These are phyloP conservation scores for Stachybotrys chartarum DNA, from an alignment of 2,329 filamentous ascomycete species.

Conservation along the genomic window DNA sequence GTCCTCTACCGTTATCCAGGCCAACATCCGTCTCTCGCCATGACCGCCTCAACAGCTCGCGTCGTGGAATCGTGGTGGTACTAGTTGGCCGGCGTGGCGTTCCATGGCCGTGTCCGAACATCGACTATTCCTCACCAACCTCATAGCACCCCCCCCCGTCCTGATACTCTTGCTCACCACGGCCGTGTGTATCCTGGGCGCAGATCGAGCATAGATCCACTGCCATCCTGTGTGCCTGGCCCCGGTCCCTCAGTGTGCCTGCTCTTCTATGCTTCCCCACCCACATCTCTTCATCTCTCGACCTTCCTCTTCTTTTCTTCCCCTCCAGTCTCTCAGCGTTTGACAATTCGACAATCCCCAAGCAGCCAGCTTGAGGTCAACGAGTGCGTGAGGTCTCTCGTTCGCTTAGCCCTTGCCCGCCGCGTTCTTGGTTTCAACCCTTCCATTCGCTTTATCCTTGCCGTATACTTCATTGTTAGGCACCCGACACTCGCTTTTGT, in stretches of 20 bases:
- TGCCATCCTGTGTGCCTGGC: not conserved
- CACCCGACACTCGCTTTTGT: not conserved
- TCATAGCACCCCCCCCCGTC: not conserved
- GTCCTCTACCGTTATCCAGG: not conserved
- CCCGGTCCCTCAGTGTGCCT: not conserved
- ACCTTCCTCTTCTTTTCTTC: conserved; percentile 1
- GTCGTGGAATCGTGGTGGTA: not conserved
- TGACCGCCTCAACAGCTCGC: not conserved
- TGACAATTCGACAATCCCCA: not conserved
- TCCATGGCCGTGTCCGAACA: not conserved
- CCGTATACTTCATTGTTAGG: not conserved
- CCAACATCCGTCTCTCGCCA: not conserved
- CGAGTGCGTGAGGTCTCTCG: conserved; percentile 2
- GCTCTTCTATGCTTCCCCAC: not conserved
- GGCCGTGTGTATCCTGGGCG: not conserved
- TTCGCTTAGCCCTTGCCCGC: not conserved
- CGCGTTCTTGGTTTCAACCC: not conserved
- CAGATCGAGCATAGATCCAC: not conserved
- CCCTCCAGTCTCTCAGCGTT: conserved; percentile 1
- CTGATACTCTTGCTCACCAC: not conserved
- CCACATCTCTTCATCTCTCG: not conserved
- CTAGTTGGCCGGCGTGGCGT: not conserved
- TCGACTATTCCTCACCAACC: not conserved
- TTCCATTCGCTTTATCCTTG: not conserved
- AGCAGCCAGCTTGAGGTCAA: not conserved